Evolutionary conservation across 139 green algal genomes (phyloP).

Genomic region (Chlamydomonas asymmetrica): DNA sequence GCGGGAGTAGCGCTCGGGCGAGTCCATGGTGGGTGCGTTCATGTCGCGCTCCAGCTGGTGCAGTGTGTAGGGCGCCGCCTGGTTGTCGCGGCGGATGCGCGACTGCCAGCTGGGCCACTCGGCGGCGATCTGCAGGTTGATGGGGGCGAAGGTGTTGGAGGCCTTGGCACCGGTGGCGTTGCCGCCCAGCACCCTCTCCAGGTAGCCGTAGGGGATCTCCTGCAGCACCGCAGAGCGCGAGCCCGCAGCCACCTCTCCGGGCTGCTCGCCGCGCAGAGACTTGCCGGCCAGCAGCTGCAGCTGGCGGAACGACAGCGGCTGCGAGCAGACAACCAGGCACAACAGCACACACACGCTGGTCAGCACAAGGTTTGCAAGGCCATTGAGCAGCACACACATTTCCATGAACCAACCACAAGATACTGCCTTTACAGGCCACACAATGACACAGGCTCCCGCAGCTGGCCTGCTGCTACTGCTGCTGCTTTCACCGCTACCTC

Average conservation of each 20-base stretch:
- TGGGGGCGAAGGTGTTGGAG: conserved; percentile 18
- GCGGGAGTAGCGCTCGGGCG: too few species aligned
- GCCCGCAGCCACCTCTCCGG: conserved; percentile 41
- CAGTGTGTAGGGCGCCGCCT: conserved; percentile 30
- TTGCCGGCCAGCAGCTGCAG: conserved; percentile 44
- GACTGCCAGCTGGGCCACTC: conserved; percentile 41
- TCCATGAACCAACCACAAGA: too few species aligned
- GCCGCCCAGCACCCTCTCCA: conserved; percentile 43
- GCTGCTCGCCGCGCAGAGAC: conserved; percentile 24
- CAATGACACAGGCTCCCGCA: too few species aligned
- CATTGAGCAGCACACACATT: too few species aligned
- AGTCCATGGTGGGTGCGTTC: conserved; percentile 29
- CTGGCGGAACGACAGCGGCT: conserved; percentile 39
- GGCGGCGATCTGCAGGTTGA: conserved; percentile 45
- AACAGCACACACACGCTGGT: too few species aligned
- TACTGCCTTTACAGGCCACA: too few species aligned
- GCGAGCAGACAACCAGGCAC: too few species aligned
- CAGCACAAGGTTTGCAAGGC: too few species aligned
- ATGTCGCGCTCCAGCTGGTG: conserved; percentile 36
- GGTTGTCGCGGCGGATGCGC: conserved; percentile 33
- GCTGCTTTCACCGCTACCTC: too few species aligned
- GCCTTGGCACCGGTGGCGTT: conserved; percentile 28
- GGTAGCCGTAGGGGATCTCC: conserved; percentile 53
- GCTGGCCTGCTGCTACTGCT: background rate
- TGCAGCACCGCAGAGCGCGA: conserved; percentile 35